These are phyloP conservation scores for Serpula lacrymans DNA, from an alignment of 768 basidiomycete species.

Conservation along the genomic window DNA sequence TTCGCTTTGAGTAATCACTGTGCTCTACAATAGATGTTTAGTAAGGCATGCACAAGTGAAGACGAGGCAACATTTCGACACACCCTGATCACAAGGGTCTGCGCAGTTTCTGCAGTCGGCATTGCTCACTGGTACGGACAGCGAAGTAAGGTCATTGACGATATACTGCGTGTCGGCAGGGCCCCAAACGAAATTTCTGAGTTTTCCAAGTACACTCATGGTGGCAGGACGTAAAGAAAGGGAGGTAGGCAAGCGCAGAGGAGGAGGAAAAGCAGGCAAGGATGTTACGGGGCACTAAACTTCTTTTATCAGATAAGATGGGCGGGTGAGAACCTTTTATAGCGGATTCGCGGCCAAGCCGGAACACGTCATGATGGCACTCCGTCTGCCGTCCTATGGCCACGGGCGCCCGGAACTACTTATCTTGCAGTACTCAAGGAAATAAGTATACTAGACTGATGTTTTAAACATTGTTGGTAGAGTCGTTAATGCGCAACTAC, in stretches of 20 bases:
- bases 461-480: too few relatives aligned
- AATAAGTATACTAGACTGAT: too few relatives aligned
- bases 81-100: conserved; percentile 74
- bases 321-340: conserved; percentile 1
- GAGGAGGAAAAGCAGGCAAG: background rate
- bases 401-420: too few relatives aligned
- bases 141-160: conserved; percentile 49
- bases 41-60: conserved; percentile 24
- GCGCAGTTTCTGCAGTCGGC: conserved; percentile 73
- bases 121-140: conserved; percentile 59
- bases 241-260: too few relatives aligned
- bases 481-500: too few relatives aligned
- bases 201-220: conserved; percentile 24
- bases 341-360: too few relatives aligned
- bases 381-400: too few relatives aligned
- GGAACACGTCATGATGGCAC: too few relatives aligned
- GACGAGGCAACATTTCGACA: conserved; percentile 11
- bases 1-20: conserved; percentile 67
- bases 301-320: background rate
- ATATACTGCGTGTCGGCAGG: conserved; percentile 36
- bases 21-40: conserved; percentile 46
- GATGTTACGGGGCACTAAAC: conserved; percentile 1
- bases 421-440: too few relatives aligned
- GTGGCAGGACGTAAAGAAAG: too few relatives aligned
- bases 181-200: conserved; percentile 16